Conservation (phyloP, 306 rosid species). For the Oemleria cerasiformis region DNA sequence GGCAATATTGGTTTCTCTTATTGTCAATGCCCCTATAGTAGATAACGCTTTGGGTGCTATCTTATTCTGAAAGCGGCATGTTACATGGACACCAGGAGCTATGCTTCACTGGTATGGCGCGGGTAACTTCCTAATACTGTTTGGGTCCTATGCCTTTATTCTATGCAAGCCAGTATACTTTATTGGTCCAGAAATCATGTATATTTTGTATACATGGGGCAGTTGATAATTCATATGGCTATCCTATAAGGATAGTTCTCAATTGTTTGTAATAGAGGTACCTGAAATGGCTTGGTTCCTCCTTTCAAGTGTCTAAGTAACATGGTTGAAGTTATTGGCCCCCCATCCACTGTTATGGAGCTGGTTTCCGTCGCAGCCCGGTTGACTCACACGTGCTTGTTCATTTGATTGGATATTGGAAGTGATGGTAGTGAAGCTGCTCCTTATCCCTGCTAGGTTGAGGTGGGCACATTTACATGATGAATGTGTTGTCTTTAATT, state of each 20-base stretch:
- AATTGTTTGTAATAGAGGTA: constrained; percentile 31
- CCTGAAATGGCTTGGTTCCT: constrained; percentile 39
- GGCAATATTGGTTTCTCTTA: constrained; percentile 35
- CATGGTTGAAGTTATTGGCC: constrained; percentile 41
- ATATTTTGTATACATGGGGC: constrained; percentile 11
- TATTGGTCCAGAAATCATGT: constrained; percentile 17
- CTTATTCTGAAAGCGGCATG: constrained; percentile 35
- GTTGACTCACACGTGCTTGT: constrained; percentile 88
- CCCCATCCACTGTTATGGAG: constrained; percentile 99
- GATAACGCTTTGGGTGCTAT: constrained; percentile 28
- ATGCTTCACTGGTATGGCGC: constrained; percentile 35
- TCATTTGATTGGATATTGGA: constrained; percentile 59
- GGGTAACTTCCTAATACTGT: constrained; percentile 27
- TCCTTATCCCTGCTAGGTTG: constrained; percentile 97
- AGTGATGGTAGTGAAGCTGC: constrained; percentile 83
- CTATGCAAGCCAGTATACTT: constrained; percentile 25
- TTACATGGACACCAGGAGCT: constrained; percentile 40
- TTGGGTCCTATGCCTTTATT: constrained; percentile 22
- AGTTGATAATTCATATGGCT: constrained; percentile 18
- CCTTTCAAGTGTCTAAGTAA: constrained; percentile 35
- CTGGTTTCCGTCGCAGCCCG: constrained; percentile 89
- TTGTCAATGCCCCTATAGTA: constrained; percentile 10
- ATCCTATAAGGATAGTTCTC: constrained; percentile 28
- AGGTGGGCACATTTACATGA: constrained; percentile 97
- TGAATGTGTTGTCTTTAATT: constrained; percentile 91